Evolutionary conservation across 2,329 filamentous ascomycete species (phyloP).

Genomic region (Nothophaeocryptopus gaeumannii): DNA sequence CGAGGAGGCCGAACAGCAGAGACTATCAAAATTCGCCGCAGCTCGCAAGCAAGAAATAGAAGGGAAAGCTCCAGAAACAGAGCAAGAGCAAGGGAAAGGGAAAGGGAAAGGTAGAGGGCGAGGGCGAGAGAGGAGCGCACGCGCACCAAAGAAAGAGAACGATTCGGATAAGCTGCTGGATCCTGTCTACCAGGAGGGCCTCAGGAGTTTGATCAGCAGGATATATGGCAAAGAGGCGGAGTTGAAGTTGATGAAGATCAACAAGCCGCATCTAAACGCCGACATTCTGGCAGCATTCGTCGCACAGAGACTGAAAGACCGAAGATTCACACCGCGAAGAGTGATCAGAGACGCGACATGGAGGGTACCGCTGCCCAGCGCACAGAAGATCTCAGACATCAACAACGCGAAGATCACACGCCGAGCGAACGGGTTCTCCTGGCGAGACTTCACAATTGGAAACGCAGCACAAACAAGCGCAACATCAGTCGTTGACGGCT

Average conservation of each 20-base stretch:
- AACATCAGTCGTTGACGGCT: constrained; percentile 23
- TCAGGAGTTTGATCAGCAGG: constrained; percentile 17
- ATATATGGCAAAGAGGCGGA: constrained; percentile 34
- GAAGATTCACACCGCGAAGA: constrained; percentile 27
- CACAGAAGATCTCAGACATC: constrained; percentile 24
- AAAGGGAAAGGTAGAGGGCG: background rate
- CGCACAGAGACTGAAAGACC: constrained; percentile 29
- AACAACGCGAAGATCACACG: constrained; percentile 26
- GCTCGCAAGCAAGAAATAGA: constrained; percentile 1
- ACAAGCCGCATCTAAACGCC: constrained; percentile 30
- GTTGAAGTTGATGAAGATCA: constrained; percentile 29
- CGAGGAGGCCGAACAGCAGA: background rate
- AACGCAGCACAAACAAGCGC: constrained; percentile 19
- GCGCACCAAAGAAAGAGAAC: background rate
- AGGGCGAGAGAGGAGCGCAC: no score
- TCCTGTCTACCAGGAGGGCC: constrained; percentile 12
- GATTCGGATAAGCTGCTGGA: constrained; percentile 17
- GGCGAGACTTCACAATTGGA: constrained; percentile 23
- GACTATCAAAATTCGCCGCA: background rate
- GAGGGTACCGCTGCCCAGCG: constrained; percentile 30
- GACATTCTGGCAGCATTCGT: constrained; percentile 33
- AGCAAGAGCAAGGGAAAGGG: background rate
- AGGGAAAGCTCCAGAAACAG: background rate
- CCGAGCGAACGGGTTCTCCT: constrained; percentile 19
- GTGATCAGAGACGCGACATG: constrained; percentile 34